Base-by-base conservation (phyloP, 805 yeast species). In the Candida maesae region DNA sequence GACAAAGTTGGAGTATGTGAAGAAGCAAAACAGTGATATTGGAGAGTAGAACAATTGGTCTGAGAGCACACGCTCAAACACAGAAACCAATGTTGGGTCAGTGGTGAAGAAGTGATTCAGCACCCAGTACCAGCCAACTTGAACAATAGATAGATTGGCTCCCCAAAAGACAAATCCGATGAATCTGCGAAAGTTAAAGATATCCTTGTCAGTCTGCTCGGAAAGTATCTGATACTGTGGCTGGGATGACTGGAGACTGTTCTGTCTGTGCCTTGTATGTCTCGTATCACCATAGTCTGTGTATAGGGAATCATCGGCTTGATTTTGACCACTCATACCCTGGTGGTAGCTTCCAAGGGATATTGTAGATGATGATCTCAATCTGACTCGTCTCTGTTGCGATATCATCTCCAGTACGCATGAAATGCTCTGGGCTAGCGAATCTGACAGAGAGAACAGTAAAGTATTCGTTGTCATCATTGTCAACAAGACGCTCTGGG, bases 41-140 rank as follows among this genome's bases (percentile, higher is more conserved):
- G 99, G 99, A 1, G 97, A 89, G 60, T 82, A 93, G 44, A 89
- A 74, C 36, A 90, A 64, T 61, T 93, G 98, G 59, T 91, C 99
- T 0, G 95, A 83, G 41, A 91, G 65, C 0, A 88, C 97, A 42
- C 96, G 76, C 49, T 90, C 83, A 25, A 91, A 69, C 6, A 86
- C 95, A 41, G 89, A 86, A 2, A 90, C 82, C 45, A 86, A 73
- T n/a, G 85, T 78, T 14, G 93, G 91, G 60, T 85, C 89, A 42
- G 80, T 82, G 5, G 83, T 78, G 60, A 84, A 91, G 48, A 86
- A 78, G 35, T 70, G 67, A 56, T 91, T 90, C 45, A 91, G 70
- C 44, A 90, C 76, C 53, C 77, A 74, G 56, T 91, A 90, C 99
- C 99, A 91, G 36, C 81, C 81, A 38, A 84, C 84, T 63, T 89